Base-by-base conservation (phyloP, 2,329 filamentous ascomycete genomes). In the Colletotrichum chlorophyti region DNA sequence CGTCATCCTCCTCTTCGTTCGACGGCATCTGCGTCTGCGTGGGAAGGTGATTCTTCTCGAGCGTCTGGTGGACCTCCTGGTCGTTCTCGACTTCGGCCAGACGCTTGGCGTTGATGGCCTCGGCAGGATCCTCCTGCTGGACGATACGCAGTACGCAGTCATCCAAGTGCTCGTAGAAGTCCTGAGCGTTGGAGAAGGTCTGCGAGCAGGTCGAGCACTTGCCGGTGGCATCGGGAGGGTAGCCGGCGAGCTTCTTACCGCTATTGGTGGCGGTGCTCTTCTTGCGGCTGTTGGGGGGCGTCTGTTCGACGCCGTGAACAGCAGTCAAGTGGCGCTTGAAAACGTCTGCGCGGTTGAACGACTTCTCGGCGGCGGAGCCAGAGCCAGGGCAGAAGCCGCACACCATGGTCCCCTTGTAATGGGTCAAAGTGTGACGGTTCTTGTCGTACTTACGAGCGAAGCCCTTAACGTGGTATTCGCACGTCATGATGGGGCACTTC, bases 371-470 rank as follows among this genome's bases (percentile, higher is more conserved):
- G 7, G 92, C 85, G 5, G 92, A 94, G 4, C 93, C 93, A 24
- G 91, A 92, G 29, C 92, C 91, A 1, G 93, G 91, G 68, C 93
- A 97, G 78, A 97, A 97, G 26, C 92, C 93, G 70, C 93, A 97
- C 21, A 97, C 91, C 93, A 97, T 97, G 45, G 91, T 97, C 35
- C 93, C 93, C 77, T 97, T 97, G 83, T 97, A 97, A 73, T 97
- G 93, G 5, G 93, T 97, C 62, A 97, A 76, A 5, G 93, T 96
- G 73, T 97, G 93, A 40, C 93, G 82, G 76, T 97, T 97, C 83
- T 96, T 96, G 80, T 97, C 93, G 72, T 97, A 97, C 76, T 97
- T 97, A 66, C 93, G 84, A 10, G 93, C 93, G 70, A 97, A 97
- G 4, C 93, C 93, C 76, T 97, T 97, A 69, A 84, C 79, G 78